Evolutionary conservation across 2,329 filamentous ascomycete species (phyloP).

Genomic region (Raffaelea arxii): DNA sequence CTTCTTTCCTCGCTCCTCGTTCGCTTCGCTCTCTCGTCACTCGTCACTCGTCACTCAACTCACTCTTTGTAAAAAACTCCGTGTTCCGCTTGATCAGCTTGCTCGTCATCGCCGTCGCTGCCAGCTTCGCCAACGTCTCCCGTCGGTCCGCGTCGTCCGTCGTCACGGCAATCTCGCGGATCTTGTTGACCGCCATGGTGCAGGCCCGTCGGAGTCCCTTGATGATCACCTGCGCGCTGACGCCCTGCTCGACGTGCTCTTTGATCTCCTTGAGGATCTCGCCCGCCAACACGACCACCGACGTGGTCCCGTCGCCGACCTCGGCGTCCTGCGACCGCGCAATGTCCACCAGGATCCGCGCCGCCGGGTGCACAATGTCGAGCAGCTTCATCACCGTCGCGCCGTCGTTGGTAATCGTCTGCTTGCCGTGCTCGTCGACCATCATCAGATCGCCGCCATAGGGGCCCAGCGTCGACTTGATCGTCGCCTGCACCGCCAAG

Average conservation of each 20-base stretch:
- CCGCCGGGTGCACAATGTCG: constrained; percentile 96
- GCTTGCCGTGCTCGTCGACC: constrained; percentile 88
- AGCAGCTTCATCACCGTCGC: constrained; percentile 99
- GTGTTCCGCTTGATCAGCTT: constrained; percentile 98
- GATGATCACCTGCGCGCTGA: constrained; percentile 95
- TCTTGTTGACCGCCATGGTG: constrained; percentile 91
- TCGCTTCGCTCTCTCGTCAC: no score
- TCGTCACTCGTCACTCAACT: no score
- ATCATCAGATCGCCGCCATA: constrained; percentile 95
- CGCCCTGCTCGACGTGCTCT: constrained; percentile 90
- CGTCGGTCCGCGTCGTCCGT: constrained; percentile 74
- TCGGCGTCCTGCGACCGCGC: constrained; percentile 98
- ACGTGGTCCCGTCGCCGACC: constrained; percentile 96
- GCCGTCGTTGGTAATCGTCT: constrained; percentile 98
- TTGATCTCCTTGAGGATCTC: constrained; percentile 96
- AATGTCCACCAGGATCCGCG: constrained; percentile 95
- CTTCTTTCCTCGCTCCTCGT: no score
- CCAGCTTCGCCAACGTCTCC: constrained; percentile 82
- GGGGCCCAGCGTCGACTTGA: constrained; percentile 90
- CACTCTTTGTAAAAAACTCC: constrained; percentile 95
- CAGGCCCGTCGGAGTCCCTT: constrained; percentile 87
- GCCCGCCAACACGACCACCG: constrained; percentile 92
- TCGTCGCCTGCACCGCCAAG: constrained; percentile 86
- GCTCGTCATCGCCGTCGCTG: constrained; percentile 96
- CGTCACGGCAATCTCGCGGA: constrained; percentile 91